These are phyloP conservation scores for Aspergillus brunneoviolaceus DNA, from an alignment of 2,329 filamentous ascomycete species.

Conservation along the genomic window DNA sequence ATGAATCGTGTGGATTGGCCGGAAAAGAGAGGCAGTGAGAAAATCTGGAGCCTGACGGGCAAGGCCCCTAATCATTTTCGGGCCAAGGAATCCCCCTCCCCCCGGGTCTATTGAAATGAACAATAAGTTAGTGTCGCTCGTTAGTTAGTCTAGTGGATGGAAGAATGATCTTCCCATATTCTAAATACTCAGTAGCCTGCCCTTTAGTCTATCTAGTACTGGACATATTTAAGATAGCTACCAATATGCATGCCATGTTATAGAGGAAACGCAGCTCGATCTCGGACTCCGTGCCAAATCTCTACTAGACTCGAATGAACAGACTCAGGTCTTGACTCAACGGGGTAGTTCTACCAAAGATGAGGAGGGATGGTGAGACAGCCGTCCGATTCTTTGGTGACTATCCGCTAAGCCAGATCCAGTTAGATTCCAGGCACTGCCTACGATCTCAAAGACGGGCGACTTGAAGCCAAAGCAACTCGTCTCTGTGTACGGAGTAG, in stretches of 20 bases:
- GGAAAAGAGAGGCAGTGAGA: background rate
- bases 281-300: background rate
- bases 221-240: background rate
- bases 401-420: background rate
- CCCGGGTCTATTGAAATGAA: background rate
- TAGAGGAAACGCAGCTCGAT: background rate
- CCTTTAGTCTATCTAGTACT: too few relatives aligned
- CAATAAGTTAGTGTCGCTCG: background rate
- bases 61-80: background rate
- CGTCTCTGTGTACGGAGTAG: too few relatives aligned
- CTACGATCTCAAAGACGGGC: background rate
- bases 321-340: background rate
- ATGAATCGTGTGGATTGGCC: background rate
- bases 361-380: slow-evolving; percentile 14
- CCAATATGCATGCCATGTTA: background rate
- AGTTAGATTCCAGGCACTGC: background rate
- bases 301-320: background rate
- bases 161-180: background rate
- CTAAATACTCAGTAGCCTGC: background rate
- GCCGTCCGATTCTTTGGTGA: background rate
- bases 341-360: background rate
- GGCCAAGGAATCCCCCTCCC: background rate
- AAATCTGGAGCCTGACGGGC: background rate
- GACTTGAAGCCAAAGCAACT: background rate
- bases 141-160: background rate